Evolutionary conservation across 2,329 filamentous ascomycete genomes (phyloP).

Genomic region (Fusarium protoensiforme): DNA sequence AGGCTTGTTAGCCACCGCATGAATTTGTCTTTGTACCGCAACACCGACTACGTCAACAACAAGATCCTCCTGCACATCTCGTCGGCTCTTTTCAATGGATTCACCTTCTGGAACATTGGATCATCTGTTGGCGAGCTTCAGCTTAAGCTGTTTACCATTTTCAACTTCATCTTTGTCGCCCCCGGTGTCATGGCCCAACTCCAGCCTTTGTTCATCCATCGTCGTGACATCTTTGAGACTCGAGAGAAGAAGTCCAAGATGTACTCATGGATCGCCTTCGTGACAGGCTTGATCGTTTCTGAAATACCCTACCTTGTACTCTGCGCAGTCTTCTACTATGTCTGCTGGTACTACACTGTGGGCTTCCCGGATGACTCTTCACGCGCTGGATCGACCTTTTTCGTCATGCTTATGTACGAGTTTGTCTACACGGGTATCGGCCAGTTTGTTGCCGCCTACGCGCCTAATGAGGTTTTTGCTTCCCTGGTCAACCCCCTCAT

Average conservation of each 20-base stretch:
- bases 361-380: constrained; percentile 58
- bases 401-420: constrained; percentile 69
- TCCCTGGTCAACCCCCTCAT: constrained; percentile 67
- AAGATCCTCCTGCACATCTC: constrained; percentile 68
- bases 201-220: constrained; percentile 60
- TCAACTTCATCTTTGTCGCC: constrained; percentile 72
- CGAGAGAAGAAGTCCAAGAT: constrained; percentile 63
- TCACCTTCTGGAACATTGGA: constrained; percentile 70
- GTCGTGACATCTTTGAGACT: constrained; percentile 60
- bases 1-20: constrained; percentile 72
- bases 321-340: constrained; percentile 59
- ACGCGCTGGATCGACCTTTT: constrained; percentile 63
- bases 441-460: constrained; percentile 72
- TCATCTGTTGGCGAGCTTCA: constrained; percentile 62
- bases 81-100: constrained; percentile 69
- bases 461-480: constrained; percentile 70
- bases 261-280: constrained; percentile 71
- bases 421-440: constrained; percentile 71
- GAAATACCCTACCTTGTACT: constrained; percentile 59
- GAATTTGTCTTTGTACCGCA: constrained; percentile 72
- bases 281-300: constrained; percentile 61
- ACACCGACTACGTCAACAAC: constrained; percentile 74
- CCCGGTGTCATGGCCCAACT: constrained; percentile 64
- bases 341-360: constrained; percentile 69
- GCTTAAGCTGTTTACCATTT: constrained; percentile 67